These are phyloP conservation scores for Tetracladium marchalianum DNA, from an alignment of 495 filamentous ascomycete species.

Conservation along the genomic window DNA sequence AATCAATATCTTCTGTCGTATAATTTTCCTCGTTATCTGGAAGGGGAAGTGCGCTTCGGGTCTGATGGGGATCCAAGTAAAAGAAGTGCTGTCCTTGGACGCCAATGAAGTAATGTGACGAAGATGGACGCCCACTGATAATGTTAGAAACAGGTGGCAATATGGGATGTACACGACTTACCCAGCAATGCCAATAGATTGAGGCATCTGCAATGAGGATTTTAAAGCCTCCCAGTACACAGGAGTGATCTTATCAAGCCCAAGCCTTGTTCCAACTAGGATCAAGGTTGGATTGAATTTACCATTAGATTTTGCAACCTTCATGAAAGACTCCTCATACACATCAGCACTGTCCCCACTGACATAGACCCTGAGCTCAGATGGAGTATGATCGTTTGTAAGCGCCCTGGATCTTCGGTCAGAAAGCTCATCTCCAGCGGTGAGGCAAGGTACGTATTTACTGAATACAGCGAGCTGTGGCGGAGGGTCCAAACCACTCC, in stretches of 20 bases:
- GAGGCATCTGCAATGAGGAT: conserved; percentile 67
- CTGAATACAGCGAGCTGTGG: conserved; percentile 93
- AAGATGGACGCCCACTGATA: conserved; percentile 77
- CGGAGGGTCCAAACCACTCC: conserved; percentile 99
- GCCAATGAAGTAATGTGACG: conserved; percentile 96
- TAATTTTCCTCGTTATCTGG: conserved; percentile 41
- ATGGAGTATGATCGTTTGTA: conserved; percentile 44
- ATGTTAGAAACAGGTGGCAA: not conserved
- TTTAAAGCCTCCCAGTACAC: conserved; percentile 89
- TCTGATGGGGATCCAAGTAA: conserved; percentile 89
- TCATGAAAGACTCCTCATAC: conserved; percentile 79
- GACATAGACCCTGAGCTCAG: conserved; percentile 68
- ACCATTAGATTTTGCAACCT: conserved; percentile 54
- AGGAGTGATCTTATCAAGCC: conserved; percentile 86
- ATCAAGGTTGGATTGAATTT: conserved; percentile 77
- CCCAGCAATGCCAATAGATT: conserved; percentile 95
- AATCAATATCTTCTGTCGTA: conserved; percentile 61
- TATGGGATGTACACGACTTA: conserved; percentile 33
- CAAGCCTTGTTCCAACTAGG: conserved; percentile 76
- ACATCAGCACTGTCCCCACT: conserved; percentile 86
- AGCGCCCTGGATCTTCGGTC: conserved; percentile 49
- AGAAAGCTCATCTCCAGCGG: conserved; percentile 9
- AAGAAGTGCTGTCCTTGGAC: conserved; percentile 83
- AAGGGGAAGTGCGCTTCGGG: conserved; percentile 56
- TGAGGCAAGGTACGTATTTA: conserved; percentile 34